Percentiles rank a stretch among this genome's conserved stretches.
These are phyloP conservation scores for Clitopilus passeckerianus DNA, from an alignment of 768 basidiomycete genomes.

Conservation along the genomic window DNA sequence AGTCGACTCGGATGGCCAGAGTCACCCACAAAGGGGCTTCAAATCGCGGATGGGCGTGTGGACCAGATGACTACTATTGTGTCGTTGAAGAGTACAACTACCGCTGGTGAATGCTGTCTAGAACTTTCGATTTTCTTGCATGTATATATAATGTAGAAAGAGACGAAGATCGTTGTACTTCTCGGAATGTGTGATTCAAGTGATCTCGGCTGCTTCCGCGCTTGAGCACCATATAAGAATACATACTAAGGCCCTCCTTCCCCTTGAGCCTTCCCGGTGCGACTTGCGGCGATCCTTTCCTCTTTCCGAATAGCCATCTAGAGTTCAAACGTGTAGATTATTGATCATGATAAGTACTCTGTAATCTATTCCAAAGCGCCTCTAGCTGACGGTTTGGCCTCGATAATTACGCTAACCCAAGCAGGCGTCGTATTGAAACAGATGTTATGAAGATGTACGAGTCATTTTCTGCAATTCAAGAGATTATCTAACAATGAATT, in stretches of 20 bases:
- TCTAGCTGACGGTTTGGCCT: not conserved
- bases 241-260: slow-evolving; percentile 5
- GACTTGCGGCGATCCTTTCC: not conserved
- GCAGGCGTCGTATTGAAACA: slow-evolving; percentile 93
- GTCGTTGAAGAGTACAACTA: slow-evolving; percentile 45
- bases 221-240: not conserved
- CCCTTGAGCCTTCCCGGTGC: not conserved
- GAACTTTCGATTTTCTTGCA: slow-evolving; percentile 1
- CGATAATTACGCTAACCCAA: slow-evolving; percentile 65
- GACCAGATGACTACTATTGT: slow-evolving; percentile 58
- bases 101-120: slow-evolving; percentile 10
- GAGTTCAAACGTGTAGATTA: not conserved
- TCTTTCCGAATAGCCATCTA: not conserved
- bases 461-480: slow-evolving; percentile 1
- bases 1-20: slow-evolving; percentile 4
- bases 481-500: slow-evolving; percentile 7
- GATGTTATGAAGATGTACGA: slow-evolving; percentile 98
- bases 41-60: slow-evolving; percentile 43
- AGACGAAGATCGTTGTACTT: too few relatives aligned
- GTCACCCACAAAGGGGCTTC: slow-evolving; percentile 21
- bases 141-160: not conserved
- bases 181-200: not conserved
- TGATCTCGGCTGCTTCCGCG: slow-evolving; percentile 9
- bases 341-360: not conserved
- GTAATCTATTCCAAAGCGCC: not conserved